A percentile compares a stretch with the other conserved stretches of the same genome.
These are phyloP conservation scores for Tanacetum coccineum DNA, from an alignment of 129 eudicot genomes.

Conservation along the genomic window DNA sequence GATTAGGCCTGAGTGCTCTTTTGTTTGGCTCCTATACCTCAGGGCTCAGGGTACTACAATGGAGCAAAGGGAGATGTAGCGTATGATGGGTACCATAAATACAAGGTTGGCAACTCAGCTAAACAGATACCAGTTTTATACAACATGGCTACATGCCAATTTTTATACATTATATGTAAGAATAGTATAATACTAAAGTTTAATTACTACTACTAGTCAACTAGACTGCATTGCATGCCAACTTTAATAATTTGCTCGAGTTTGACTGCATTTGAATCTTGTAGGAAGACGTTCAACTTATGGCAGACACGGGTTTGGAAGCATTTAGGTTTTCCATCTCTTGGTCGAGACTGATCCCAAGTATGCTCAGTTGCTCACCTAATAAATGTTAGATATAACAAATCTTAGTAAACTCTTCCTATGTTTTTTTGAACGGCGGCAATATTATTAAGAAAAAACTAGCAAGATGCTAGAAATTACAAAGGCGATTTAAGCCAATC, in stretches of 20 bases:
- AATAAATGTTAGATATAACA: neutral
- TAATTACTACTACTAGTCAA: too few species aligned
- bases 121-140: neutral
- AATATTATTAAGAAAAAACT: too few species aligned
- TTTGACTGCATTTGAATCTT: conserved; percentile 2
- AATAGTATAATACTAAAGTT: too few species aligned
- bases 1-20: neutral
- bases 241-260: neutral
- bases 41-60: conserved; percentile 44
- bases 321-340: conserved; percentile 75
- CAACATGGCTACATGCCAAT: too few species aligned
- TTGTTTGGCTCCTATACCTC: conserved; percentile 14
- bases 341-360: conserved; percentile 81
- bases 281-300: conserved; percentile 69
- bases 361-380: conserved; percentile 49
- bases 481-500: too few species aligned
- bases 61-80: conserved; percentile 68
- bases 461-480: too few species aligned
- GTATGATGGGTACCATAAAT: conserved; percentile 80
- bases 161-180: too few species aligned
- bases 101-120: conserved; percentile 44
- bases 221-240: too few species aligned
- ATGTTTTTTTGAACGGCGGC: too few species aligned
- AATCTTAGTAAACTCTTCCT: neutral
- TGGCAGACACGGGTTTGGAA: conserved; percentile 62